Conservation (phyloP, 352 stramenopile genomes). For the Lagenidium giganteum region DNA sequence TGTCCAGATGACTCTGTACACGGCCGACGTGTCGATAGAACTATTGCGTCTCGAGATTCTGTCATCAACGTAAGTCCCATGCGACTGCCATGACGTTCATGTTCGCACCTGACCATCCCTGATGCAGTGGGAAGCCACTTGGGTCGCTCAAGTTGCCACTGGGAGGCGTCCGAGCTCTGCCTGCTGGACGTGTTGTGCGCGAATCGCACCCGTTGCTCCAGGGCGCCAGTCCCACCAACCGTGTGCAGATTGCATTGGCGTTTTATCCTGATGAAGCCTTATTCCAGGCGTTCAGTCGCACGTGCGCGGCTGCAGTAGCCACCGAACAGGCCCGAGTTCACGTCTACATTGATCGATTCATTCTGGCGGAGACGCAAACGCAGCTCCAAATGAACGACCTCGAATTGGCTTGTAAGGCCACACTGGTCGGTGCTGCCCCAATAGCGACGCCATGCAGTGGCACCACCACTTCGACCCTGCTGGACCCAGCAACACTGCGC, state of each 20-base stretch:
- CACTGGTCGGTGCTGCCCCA: too few species aligned
- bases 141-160: constrained; percentile 33
- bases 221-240: too few species aligned
- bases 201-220: constrained; percentile 20
- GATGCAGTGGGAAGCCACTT: constrained; percentile 21
- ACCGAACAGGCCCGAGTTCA: too few species aligned
- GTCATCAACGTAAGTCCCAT: constrained; percentile 22
- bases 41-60: constrained; percentile 30
- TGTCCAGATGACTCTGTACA: constrained; percentile 31
- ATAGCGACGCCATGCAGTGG: too few species aligned
- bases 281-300: constrained; percentile 2
- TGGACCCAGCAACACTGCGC: too few species aligned
- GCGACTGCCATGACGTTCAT: not conserved
- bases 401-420: too few species aligned
- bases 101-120: not conserved
- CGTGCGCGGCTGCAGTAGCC: not conserved
- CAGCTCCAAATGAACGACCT: too few species aligned
- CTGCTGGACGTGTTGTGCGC: constrained; percentile 3
- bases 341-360: too few species aligned
- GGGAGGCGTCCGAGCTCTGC: constrained; percentile 7
- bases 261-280: constrained; percentile 26
- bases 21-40: constrained; percentile 22
- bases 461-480: too few species aligned
- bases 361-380: too few species aligned
- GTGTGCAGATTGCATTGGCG: constrained; percentile 6